phyloP scores from a whole-genome alignment of 2,329 filamentous ascomycete genomes.

The Pseudogymnoascus sp. region DNA sequence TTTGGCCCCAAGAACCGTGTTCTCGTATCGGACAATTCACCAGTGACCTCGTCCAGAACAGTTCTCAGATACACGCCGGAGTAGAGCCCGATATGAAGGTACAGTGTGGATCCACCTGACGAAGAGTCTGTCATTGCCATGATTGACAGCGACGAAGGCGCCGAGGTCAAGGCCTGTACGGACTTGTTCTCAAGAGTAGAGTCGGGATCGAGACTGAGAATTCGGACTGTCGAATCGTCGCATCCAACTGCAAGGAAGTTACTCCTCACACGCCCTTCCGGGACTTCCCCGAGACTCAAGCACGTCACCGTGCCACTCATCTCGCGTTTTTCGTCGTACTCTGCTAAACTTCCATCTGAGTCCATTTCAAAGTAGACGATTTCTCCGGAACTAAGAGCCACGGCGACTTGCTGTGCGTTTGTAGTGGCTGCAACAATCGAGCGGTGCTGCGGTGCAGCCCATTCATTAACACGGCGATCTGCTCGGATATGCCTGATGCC shows the following conservation, averaged over 20 bases:
- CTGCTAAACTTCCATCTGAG: constrained; percentile 76
- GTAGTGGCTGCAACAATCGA: constrained; percentile 92
- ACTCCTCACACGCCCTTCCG: constrained; percentile 79
- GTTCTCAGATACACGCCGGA: constrained; percentile 95
- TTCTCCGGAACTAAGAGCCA: constrained; percentile 90
- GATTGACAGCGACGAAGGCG: constrained; percentile 80
- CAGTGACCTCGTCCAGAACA: constrained; percentile 88
- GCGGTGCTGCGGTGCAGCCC: constrained; percentile 85
- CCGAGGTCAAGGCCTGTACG: constrained; percentile 84
- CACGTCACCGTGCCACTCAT: constrained; percentile 95
- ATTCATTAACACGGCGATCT: constrained; percentile 74
- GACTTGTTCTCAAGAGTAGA: constrained; percentile 88
- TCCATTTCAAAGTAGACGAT: constrained; percentile 99
- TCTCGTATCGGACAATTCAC: constrained; percentile 87
- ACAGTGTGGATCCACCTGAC: constrained; percentile 78
- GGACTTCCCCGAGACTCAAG: constrained; percentile 86
- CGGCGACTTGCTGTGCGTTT: constrained; percentile 86
- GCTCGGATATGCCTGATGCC: constrained; percentile 85
- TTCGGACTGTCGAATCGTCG: constrained; percentile 90
- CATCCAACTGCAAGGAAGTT: constrained; percentile 94
- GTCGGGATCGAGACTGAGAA: constrained; percentile 83
- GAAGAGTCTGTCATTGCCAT: constrained; percentile 95
- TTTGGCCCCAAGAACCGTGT: constrained; percentile 92
- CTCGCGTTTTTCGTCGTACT: constrained; percentile 90
- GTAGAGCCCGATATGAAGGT: constrained; percentile 90